Evolutionary conservation across 805 yeast species (phyloP).

Genomic region (Cyberlindnera amylophila): DNA sequence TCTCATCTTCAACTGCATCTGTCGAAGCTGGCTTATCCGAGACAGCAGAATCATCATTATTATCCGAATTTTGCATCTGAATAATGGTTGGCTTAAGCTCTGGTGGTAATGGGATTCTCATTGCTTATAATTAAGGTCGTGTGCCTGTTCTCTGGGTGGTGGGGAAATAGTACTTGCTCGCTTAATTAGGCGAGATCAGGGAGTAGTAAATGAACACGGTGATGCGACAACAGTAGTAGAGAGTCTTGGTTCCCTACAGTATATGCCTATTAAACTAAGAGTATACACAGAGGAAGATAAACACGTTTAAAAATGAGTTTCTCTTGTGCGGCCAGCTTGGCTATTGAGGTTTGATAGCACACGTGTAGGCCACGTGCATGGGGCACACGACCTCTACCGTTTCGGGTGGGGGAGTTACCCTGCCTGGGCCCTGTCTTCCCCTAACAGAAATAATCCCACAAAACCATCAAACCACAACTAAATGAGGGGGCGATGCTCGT

Average conservation of each 20-base stretch:
- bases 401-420: neutral
- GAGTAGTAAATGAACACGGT: neutral
- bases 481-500: too few species aligned
- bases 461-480: too few species aligned
- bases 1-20: too few species aligned
- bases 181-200: neutral
- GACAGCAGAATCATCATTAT: conserved; percentile 7
- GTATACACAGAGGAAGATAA: too few species aligned
- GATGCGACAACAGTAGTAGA: too few species aligned
- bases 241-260: too few species aligned
- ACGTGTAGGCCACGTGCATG: conserved; percentile 20
- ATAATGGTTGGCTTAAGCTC: conserved; percentile 44
- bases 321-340: too few species aligned
- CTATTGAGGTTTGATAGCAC: neutral
- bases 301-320: too few species aligned
- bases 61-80: conserved; percentile 33
- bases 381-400: conserved; percentile 1
- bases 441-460: too few species aligned
- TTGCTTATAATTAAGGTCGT: neutral
- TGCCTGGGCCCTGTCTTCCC: neutral
- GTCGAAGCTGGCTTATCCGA: conserved; percentile 6
- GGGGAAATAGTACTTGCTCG: too few species aligned
- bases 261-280: too few species aligned
- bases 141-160: neutral
- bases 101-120: conserved; percentile 42